Conservation (phyloP, 345 rosid genomes). For the Ricinus communis region DNA sequence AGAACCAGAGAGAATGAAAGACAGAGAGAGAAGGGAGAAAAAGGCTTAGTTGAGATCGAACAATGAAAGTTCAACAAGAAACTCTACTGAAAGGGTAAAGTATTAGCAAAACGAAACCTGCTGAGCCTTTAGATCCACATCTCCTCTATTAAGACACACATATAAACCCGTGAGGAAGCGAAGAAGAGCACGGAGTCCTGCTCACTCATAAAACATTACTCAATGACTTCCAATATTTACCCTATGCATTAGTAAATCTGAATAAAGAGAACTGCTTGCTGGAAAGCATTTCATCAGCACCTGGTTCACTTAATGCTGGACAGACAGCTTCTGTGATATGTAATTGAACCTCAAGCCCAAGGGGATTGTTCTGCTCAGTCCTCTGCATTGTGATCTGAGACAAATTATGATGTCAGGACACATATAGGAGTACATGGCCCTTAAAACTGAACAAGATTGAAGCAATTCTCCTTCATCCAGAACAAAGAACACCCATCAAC, state of each 20-base stretch:
- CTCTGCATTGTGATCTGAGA: conserved; percentile 92
- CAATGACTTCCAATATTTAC: conserved; percentile 12
- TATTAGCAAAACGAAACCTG: conserved; percentile 50
- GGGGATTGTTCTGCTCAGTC: conserved; percentile 84
- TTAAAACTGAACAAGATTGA: conserved; percentile 9
- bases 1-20: conserved; percentile 27
- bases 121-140: conserved; percentile 79
- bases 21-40: conserved; percentile 9
- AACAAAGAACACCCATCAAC: conserved; percentile 22
- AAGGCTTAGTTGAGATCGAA: conserved; percentile 6
- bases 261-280: not conserved
- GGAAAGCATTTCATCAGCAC: conserved; percentile 31
- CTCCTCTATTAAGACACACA: conserved; percentile 92
- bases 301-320: conserved; percentile 99
- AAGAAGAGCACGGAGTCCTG: conserved; percentile 96
- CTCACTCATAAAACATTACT: conserved; percentile 30
- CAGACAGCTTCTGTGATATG: conserved; percentile 95
- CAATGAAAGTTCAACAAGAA: conserved; percentile 8
- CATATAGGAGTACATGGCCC: not conserved
- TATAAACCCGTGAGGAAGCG: conserved; percentile 93
- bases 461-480: conserved; percentile 8
- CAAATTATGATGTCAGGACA: conserved; percentile 27
- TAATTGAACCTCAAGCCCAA: conserved; percentile 96
- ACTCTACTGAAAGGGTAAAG: not conserved
- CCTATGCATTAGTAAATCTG: conserved; percentile 1